Conservation (phyloP, 2,329 filamentous ascomycete species). For the Monosporascus ibericus region DNA sequence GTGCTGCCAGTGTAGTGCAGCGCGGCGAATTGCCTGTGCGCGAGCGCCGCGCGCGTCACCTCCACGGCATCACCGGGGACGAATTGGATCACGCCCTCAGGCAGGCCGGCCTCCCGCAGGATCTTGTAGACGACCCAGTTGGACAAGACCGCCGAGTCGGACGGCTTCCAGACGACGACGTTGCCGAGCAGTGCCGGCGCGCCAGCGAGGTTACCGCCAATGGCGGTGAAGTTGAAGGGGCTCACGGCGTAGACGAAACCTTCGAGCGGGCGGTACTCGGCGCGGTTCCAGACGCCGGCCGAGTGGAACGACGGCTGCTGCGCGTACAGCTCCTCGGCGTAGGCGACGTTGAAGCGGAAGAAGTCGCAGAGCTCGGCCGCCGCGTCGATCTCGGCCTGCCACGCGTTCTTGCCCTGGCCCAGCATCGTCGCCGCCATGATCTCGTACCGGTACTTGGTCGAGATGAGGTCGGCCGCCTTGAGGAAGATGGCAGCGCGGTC, state of each 20-base stretch:
- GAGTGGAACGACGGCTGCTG: conserved; percentile 82
- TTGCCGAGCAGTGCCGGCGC: conserved; percentile 87
- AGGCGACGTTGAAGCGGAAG: conserved; percentile 88
- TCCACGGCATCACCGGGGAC: conserved; percentile 82
- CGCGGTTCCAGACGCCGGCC: conserved; percentile 82
- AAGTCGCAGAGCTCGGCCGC: conserved; percentile 92
- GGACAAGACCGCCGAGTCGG: conserved; percentile 78
- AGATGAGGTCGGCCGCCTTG: conserved; percentile 87
- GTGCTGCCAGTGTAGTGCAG: conserved; percentile 95
- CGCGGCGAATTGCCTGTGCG: conserved; percentile 76
- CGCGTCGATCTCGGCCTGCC: conserved; percentile 98
- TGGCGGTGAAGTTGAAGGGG: conserved; percentile 97
- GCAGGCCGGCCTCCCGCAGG: conserved; percentile 83
- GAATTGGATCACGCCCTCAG: conserved; percentile 87
- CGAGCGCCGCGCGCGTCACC: conserved; percentile 71
- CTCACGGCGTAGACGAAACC: conserved; percentile 93
- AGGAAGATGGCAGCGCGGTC: conserved; percentile 91
- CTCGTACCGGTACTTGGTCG: conserved; percentile 91
- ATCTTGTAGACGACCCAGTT: conserved; percentile 91
- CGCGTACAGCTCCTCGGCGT: conserved; percentile 83
- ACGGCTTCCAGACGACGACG: conserved; percentile 96
- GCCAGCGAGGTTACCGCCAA: conserved; percentile 78
- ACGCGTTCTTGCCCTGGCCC: conserved; percentile 96
- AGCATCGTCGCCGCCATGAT: conserved; percentile 95
- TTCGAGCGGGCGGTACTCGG: conserved; percentile 84